Conservation (phyloP, 371 early-diverging fungal species). For the Mucor lusitanicus region DNA sequence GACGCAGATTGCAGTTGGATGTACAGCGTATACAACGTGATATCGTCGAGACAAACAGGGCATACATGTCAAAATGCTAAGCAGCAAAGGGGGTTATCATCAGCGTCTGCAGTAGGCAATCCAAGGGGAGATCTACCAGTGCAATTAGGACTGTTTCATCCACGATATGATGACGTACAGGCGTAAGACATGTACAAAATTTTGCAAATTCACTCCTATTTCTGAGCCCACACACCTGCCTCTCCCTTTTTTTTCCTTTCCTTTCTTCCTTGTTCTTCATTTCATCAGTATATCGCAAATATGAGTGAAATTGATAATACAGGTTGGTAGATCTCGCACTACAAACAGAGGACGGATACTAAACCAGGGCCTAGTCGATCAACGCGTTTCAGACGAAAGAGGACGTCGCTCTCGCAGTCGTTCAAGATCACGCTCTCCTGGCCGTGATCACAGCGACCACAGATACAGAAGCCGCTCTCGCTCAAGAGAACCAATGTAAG, state of each 20-base stretch:
- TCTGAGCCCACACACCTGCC: background rate
- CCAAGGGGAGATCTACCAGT: background rate
- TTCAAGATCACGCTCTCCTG: slow-evolving; percentile 51
- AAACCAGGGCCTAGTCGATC: slow-evolving; percentile 20
- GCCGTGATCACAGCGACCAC: slow-evolving; percentile 44
- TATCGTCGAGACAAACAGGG: too few species aligned
- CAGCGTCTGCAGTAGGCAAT: too few species aligned
- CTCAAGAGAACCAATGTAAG: slow-evolving; percentile 43
- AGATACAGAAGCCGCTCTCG: slow-evolving; percentile 56
- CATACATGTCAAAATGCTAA: background rate
- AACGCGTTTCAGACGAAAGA: slow-evolving; percentile 46
- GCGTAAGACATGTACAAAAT: background rate
- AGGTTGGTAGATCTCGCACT: slow-evolving; percentile 15
- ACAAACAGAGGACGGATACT: background rate
- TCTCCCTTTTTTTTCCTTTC: slow-evolving; percentile 1
- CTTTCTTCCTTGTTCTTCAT: slow-evolving; percentile 4
- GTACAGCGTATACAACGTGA: too few species aligned
- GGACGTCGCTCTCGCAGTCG: slow-evolving; percentile 48
- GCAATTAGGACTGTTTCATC: background rate
- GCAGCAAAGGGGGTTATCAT: background rate
- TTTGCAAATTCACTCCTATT: slow-evolving; percentile 2
- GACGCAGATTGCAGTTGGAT: too few species aligned
- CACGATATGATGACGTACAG: background rate
- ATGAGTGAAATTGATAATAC: slow-evolving; percentile 32
- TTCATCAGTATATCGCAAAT: background rate